These are phyloP conservation scores for Penicillium sclerotigenum DNA, from an alignment of 2,329 filamentous ascomycete genomes.

Conservation along the genomic window DNA sequence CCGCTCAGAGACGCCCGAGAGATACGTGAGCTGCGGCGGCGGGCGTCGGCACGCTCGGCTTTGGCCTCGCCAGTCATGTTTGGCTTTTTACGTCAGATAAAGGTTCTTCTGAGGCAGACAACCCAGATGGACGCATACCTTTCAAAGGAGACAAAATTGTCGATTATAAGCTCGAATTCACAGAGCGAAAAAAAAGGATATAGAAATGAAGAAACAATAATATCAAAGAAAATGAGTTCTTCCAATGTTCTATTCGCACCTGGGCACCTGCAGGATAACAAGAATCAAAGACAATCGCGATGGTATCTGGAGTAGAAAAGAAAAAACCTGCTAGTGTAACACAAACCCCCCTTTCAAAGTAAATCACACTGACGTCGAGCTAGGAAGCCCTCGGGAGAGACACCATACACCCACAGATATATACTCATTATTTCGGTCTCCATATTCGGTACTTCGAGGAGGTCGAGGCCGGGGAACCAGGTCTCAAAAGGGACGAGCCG, in stretches of 20 bases:
- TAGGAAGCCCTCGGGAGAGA: constrained; percentile 17
- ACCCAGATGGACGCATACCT: not conserved
- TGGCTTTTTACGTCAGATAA: not conserved
- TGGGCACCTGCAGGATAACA: not conserved
- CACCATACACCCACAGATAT: not conserved
- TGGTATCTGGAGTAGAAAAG: not conserved
- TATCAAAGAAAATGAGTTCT: not conserved
- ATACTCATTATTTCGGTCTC: not conserved
- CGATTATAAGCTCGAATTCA: not conserved
- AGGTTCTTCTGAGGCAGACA: fast-evolving
- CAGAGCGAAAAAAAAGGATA: not conserved
- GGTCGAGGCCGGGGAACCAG: not conserved
- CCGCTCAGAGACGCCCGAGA: constrained; percentile 36
- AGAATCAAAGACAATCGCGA: not conserved
- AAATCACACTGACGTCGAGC: constrained; percentile 37
- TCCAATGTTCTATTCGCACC: not conserved
- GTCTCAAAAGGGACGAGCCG: constrained; percentile 1
- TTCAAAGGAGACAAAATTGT: not conserved
- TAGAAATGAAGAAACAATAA: not conserved
- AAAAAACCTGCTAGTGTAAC: not conserved
- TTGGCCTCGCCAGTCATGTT: constrained; percentile 23
- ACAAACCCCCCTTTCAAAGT: not conserved
- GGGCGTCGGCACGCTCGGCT: constrained; percentile 15
- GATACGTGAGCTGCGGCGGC: constrained; percentile 35
- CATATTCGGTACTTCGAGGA: not conserved